A percentile compares a stretch with the other conserved stretches of the same genome.
phyloP scores from a whole-genome alignment of 768 basidiomycete genomes.

The Suillus variegatus region DNA sequence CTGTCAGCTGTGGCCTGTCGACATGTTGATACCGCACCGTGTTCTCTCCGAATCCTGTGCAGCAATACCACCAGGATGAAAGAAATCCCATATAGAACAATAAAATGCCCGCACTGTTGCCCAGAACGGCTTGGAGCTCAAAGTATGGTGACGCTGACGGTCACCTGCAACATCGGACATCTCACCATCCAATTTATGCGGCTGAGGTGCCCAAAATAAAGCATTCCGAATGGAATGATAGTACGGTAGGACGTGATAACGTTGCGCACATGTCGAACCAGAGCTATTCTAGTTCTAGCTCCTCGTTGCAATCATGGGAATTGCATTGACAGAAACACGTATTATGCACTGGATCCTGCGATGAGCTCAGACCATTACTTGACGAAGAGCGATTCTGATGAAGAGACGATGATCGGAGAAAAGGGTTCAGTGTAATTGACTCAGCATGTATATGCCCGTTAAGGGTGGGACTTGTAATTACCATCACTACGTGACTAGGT shows the following conservation, averaged over 20 bases:
- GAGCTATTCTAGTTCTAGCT: background rate
- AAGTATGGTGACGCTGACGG: background rate
- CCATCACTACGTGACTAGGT: background rate
- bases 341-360: background rate
- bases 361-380: background rate
- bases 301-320: constrained; percentile 7
- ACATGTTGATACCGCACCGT: background rate
- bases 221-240: background rate
- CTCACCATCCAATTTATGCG: background rate
- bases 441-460: background rate
- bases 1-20: background rate
- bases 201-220: background rate
- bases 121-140: background rate
- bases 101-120: background rate
- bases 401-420: constrained; percentile 1
- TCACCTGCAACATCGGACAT: background rate
- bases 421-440: background rate
- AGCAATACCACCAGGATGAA: background rate
- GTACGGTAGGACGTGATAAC: background rate
- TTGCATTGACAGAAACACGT: background rate
- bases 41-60: background rate
- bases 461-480: constrained; percentile 5
- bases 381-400: background rate
- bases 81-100: background rate
- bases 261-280: background rate